Base-by-base conservation (phyloP, 768 basidiomycete species). In the Amanita exitialis region DNA sequence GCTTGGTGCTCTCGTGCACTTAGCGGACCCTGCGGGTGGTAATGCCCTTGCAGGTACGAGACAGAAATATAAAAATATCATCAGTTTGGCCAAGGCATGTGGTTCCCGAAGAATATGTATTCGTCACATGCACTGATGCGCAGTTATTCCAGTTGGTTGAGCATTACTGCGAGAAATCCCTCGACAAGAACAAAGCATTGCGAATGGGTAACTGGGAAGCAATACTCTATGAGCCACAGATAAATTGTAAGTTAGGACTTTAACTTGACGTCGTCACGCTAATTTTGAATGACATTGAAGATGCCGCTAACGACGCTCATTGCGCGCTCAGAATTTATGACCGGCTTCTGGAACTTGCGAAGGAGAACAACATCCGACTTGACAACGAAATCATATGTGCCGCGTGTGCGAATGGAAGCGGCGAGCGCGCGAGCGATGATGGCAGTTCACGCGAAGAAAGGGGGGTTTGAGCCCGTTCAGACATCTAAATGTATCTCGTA, bases 261-360 rank as follows among this genome's bases (percentile, higher is more conserved):
- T 20, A 13, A 30, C 28, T 38, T 42, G 9, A 42, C 23, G 20
- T 42, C 6, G n/a, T 35, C n/a, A 4, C n/a, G 3, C 28, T n/a
- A 39, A 27, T 15, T 23, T 21, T 28, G 21, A 16, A 23, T 25
- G 10, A 15, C 2, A 13, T 3, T 16, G 12, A 32, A 71, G 70
- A 71, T 56, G 68, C 69, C 4, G 68, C 69, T 6, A 68, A 69
- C 49, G 70, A 72, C 52, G 68, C 62, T 12, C 69, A 70, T 52
- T 62, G 61, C 27, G 57, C 63, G 1, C 35, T 68, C 12, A 61
- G 62, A 57, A 61, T 68, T 7, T 68, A 64, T 34, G 44, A 58
- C 4, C 59, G 53, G 10, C 59, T 72, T 16, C 46, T 64, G 3
- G 59, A 58, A 1, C 48, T 66, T n/a, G 61, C 65, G 1, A 28